These are phyloP conservation scores for Mycena rebaudengoi DNA, from an alignment of 768 basidiomycete species.

Conservation along the genomic window DNA sequence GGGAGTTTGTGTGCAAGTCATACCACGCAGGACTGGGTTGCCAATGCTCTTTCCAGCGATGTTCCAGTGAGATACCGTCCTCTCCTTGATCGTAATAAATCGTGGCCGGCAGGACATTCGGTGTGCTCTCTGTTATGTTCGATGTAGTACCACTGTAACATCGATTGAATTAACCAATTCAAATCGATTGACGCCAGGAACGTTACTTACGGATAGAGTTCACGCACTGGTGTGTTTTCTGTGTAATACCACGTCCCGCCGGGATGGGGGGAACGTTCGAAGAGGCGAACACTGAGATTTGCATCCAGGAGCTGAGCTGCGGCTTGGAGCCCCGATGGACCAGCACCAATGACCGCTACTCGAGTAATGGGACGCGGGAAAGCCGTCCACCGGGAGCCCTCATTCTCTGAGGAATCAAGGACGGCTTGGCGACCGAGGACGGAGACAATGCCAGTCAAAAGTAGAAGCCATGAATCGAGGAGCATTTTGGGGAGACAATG, in stretches of 20 bases:
- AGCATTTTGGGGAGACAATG: neutral
- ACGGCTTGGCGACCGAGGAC: neutral
- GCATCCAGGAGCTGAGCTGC: slow-evolving; percentile 8
- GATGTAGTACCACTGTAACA: neutral
- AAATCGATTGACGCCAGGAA: neutral
- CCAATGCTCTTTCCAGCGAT: slow-evolving; percentile 31
- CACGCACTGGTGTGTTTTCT: slow-evolving; percentile 24
- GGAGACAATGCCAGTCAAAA: neutral
- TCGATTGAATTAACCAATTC: neutral
- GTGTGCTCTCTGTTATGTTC: neutral
- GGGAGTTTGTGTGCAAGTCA: slow-evolving; percentile 24
- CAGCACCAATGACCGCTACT: slow-evolving; percentile 21
- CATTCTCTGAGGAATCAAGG: neutral
- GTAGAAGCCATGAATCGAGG: neutral
- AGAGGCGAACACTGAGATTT: slow-evolving; percentile 26
- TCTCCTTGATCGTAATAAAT: slow-evolving; percentile 25
- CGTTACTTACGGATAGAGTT: slow-evolving; percentile 27
- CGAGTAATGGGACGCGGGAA: slow-evolving; percentile 7
- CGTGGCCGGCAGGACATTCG: slow-evolving; percentile 17
- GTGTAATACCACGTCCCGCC: slow-evolving; percentile 33
- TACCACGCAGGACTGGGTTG: slow-evolving; percentile 28
- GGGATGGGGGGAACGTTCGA: slow-evolving; percentile 29
- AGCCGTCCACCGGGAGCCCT: neutral
- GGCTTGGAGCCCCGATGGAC: slow-evolving; percentile 26
- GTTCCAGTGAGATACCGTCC: slow-evolving; percentile 15